phyloP scores from a whole-genome alignment of 768 basidiomycete genomes.

The Psilocybe azurescens region DNA sequence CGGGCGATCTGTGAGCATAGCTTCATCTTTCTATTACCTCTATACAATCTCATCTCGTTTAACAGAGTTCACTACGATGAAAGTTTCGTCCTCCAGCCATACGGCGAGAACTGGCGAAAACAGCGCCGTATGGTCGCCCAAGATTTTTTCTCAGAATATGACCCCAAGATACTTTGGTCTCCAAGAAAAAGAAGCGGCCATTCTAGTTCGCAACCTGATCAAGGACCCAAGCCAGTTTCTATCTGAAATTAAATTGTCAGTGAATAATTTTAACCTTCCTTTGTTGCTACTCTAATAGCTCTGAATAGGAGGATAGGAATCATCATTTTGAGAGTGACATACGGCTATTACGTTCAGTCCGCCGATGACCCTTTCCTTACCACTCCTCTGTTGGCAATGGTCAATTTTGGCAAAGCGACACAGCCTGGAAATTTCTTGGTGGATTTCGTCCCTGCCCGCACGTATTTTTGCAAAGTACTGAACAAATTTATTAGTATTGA shows the following conservation, averaged over 20 bases:
- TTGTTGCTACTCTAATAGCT: neutral
- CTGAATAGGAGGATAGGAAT: conserved; percentile 45
- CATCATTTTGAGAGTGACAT: conserved; percentile 54
- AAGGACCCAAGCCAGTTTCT: conserved; percentile 27
- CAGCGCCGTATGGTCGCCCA: conserved; percentile 31
- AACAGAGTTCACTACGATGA: conserved; percentile 37
- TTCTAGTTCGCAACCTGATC: conserved; percentile 13
- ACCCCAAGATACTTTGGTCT: conserved; percentile 4
- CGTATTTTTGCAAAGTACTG: conserved; percentile 1
- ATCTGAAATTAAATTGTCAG: conserved; percentile 29
- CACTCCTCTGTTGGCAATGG: conserved; percentile 48
- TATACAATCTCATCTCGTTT: neutral
- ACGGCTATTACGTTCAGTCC: conserved; percentile 54
- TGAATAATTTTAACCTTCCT: neutral
- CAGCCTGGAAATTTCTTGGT: conserved; percentile 40
- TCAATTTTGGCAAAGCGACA: conserved; percentile 50
- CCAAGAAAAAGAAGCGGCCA: conserved; percentile 12
- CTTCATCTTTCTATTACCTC: neutral
- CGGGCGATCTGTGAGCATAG: conserved; percentile 10
- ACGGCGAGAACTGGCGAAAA: conserved; percentile 38
- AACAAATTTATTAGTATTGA: neutral
- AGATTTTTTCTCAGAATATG: conserved; percentile 6
- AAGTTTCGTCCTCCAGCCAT: conserved; percentile 42
- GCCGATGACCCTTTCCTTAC: conserved; percentile 49
- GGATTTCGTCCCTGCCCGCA: conserved; percentile 36